phyloP scores from a whole-genome alignment of 148 eudicot species.

The Rhododendron ovatum region DNA sequence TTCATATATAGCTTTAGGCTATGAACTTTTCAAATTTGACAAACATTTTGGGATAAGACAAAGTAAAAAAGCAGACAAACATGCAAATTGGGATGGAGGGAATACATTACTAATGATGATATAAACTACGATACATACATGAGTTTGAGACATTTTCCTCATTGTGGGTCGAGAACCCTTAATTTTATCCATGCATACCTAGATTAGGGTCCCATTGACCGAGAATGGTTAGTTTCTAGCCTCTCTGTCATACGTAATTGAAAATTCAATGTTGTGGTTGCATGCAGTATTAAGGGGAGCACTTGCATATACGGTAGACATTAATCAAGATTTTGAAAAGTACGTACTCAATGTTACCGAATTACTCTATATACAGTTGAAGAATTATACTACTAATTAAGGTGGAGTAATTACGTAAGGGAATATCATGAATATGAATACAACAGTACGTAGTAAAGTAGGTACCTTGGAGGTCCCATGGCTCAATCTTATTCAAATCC shows the following conservation, averaged over 20 bases:
- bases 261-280: neutral
- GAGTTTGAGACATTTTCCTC: neutral
- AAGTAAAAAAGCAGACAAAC: neutral
- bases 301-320: neutral
- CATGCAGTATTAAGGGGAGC: neutral
- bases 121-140: neutral
- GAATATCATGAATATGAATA: neutral
- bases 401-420: neutral
- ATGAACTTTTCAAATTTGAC: too few species aligned
- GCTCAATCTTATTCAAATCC: constrained; percentile 90
- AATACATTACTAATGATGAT: neutral
- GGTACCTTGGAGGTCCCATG: constrained; percentile 96
- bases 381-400: neutral
- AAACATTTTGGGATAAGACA: neutral
- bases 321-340: neutral
- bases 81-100: too few species aligned
- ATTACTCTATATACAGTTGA: neutral
- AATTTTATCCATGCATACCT: neutral
- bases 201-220: neutral
- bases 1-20: neutral
- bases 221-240: neutral
- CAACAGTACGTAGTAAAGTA: neutral
- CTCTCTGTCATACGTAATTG: neutral
- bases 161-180: neutral
- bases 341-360: neutral